Evolutionary conservation across 495 filamentous ascomycete genomes (phyloP).

Genomic region (Jackrogersella multiformis): DNA sequence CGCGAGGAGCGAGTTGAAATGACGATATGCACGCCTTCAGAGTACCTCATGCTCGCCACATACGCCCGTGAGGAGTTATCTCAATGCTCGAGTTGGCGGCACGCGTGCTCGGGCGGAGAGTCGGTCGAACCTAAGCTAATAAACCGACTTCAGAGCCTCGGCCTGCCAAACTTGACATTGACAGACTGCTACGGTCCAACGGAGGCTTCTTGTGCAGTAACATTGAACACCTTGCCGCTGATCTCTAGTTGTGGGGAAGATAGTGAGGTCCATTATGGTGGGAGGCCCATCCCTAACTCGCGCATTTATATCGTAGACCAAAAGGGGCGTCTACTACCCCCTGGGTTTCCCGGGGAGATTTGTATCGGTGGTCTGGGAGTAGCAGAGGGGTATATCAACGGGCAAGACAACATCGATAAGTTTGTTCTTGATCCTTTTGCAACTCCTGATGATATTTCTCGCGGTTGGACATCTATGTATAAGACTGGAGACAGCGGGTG

Average conservation of each 20-base stretch:
- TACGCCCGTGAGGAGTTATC: background rate
- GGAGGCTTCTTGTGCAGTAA: too few relatives aligned
- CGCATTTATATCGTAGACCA: too few relatives aligned
- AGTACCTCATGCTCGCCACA: background rate
- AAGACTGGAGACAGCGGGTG: slow-evolving; percentile 55
- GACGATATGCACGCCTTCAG: background rate
- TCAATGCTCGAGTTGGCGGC: background rate
- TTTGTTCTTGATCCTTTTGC: slow-evolving; percentile 53
- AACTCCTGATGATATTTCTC: slow-evolving; percentile 9
- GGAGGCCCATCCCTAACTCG: too few relatives aligned
- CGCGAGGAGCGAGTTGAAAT: background rate
- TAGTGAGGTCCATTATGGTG: too few relatives aligned
- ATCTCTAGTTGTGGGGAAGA: too few relatives aligned
- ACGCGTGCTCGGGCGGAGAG: background rate
- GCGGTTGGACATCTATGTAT: slow-evolving; percentile 52
- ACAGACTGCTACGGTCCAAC: too few relatives aligned
- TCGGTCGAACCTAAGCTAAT: too few relatives aligned
- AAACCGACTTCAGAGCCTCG: too few relatives aligned
- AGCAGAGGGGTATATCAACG: slow-evolving; percentile 46
- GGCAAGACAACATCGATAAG: slow-evolving; percentile 17
- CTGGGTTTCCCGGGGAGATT: slow-evolving; percentile 49
- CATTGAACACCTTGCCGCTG: too few relatives aligned
- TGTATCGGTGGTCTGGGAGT: slow-evolving; percentile 51
- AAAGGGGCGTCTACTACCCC: too few relatives aligned
- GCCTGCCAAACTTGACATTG: too few relatives aligned